phyloP scores from a whole-genome alignment of 1,139 yeast genomes.

The Hemisphaericaspora lyxosophila region DNA sequence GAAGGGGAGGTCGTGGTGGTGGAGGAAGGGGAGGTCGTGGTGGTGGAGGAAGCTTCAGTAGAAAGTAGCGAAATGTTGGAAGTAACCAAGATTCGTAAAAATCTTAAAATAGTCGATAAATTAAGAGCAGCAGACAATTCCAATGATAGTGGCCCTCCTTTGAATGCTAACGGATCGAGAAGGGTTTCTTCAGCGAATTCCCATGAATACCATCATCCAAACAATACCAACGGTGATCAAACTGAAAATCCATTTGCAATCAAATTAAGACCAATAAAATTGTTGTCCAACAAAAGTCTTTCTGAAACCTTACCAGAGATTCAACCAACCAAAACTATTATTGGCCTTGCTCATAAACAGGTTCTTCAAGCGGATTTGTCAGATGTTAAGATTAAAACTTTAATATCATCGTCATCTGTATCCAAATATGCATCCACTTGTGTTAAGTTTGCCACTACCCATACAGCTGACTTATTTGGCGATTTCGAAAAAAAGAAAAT shows the following conservation, averaged over 20 bases:
- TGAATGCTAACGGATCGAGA: neutral
- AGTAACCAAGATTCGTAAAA: neutral
- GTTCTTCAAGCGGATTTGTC: constrained; percentile 31
- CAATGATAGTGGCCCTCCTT: neutral
- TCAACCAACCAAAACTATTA: constrained; percentile 38
- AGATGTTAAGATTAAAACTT: constrained; percentile 44
- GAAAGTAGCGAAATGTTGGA: constrained; percentile 4
- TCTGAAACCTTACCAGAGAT: constrained; percentile 36
- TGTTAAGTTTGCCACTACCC: constrained; percentile 28
- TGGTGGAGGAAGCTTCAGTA: neutral
- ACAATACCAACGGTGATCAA: constrained; percentile 10
- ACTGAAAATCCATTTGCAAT: constrained; percentile 27
- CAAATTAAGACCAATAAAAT: constrained; percentile 32
- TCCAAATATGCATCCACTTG: constrained; percentile 34
- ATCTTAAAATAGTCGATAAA: neutral
- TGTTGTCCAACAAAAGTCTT: constrained; percentile 27
- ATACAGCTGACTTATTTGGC: constrained; percentile 28
- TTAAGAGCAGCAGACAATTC: neutral
- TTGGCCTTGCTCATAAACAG: constrained; percentile 41
- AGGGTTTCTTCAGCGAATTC: neutral
- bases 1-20: constrained; percentile 4
- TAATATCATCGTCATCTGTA: constrained; percentile 31
- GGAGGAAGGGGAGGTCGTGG: constrained; percentile 1
- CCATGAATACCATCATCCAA: neutral
- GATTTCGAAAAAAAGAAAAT: constrained; percentile 24